Evolutionary conservation across 2,329 filamentous ascomycete genomes (phyloP), one percentile per base, ranked within the genome.

Genomic region (Trichoderma gracile): DNA sequence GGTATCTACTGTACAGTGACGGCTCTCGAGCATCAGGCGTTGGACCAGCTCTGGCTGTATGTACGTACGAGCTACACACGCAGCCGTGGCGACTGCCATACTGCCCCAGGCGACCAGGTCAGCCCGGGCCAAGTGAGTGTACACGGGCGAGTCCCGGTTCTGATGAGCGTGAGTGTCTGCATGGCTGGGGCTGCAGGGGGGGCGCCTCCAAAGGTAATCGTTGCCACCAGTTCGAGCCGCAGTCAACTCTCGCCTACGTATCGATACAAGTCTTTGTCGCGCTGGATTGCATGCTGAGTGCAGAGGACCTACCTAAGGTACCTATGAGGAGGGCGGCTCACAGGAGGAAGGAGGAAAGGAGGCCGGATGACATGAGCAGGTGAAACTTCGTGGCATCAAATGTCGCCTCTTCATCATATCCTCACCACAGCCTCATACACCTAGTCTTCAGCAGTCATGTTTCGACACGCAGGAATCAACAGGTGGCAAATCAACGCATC

Each of bases 81-180:
- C 33, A 38, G 33, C 33, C 33, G 33, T 38, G 50, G 50, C 50
- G 21, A 40, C 46, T 60, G 21, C 57, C 57, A 33, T 52, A 60
- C 53, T 61, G 58, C 58, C 58, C 57, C 57, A 43, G 57, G 52
- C 57, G 42, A 52, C 57, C 42, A 52, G 57, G 46, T 27, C 17
- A 45, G 42, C 33, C 46, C 57, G 7, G 49, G 46, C 30, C 25
- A 52, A 30, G 10, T 23, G 33, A 61, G 43, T 19, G 33, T 40
- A 47, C 23, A 52, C 15, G 12, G n/a, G n/a, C n/a, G n/a, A n/a
- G n/a, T n/a, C n/a, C n/a, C n/a, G n/a, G n/a, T n/a, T n/a, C n/a
- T n/a, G n/a, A n/a, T n/a, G n/a, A n/a, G n/a, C 9, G 42, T 21
- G 33, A 42, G 30, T 50, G 19, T 27, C 10, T 57, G 54, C 54